phyloP scores from a whole-genome alignment of 768 basidiomycete genomes.

The Epithele typhae region DNA sequence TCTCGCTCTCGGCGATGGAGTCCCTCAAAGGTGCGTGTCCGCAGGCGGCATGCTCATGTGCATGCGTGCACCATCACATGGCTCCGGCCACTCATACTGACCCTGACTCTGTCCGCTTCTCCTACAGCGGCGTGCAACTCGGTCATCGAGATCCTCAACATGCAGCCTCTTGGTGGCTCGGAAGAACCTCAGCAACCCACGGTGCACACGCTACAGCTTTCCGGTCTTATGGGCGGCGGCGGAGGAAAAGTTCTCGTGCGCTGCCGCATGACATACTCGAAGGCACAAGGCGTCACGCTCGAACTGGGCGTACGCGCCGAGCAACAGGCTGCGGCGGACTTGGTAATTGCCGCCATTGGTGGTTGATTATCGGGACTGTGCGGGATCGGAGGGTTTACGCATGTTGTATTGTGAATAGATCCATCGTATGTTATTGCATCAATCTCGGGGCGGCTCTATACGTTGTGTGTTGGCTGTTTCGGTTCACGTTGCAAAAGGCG shows the following conservation, averaged over 20 bases:
- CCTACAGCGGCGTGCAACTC: conserved; percentile 88
- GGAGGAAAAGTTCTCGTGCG: conserved; percentile 95
- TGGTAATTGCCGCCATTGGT: conserved; percentile 86
- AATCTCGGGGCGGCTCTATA: too few species aligned
- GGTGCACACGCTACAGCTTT: conserved; percentile 91
- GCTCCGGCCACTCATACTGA: conserved; percentile 17
- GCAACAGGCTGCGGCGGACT: conserved; percentile 76
- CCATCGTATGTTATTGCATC: too few species aligned
- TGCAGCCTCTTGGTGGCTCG: conserved; percentile 94
- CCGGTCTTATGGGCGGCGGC: conserved; percentile 86
- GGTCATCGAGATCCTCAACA: conserved; percentile 91
- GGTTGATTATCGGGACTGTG: conserved; percentile 6
- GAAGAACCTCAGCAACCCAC: conserved; percentile 77
- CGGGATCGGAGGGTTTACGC: not conserved
- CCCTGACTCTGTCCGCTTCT: too few species aligned
- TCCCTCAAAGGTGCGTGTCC: conserved; percentile 78
- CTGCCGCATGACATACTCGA: conserved; percentile 92
- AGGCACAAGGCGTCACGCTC: conserved; percentile 87
- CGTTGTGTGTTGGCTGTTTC: too few species aligned
- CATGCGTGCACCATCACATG: too few species aligned
- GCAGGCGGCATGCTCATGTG: conserved; percentile 4
- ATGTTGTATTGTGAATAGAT: not conserved
- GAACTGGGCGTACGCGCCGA: conserved; percentile 92
- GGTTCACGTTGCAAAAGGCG: too few species aligned
- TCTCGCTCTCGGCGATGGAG: conserved; percentile 87